Evolutionary conservation across 2,329 filamentous ascomycete genomes (phyloP).

Genomic region (Westerdykella sp.): DNA sequence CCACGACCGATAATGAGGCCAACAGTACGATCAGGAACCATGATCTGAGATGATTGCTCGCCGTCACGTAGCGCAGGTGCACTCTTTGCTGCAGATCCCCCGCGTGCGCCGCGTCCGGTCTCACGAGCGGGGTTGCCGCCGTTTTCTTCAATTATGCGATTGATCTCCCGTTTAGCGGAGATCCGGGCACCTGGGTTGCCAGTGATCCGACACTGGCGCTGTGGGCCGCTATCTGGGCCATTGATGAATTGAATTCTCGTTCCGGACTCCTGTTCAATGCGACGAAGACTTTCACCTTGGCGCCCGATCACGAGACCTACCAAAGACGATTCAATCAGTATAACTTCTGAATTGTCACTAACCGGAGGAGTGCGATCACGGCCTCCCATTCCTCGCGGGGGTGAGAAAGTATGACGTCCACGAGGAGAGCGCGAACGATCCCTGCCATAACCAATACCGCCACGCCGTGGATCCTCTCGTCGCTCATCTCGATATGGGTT

Average conservation of each 20-base stretch:
- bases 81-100: constrained; percentile 23
- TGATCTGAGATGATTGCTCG: constrained; percentile 84
- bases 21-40: constrained; percentile 90
- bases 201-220: constrained; percentile 79
- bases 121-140: constrained; percentile 48
- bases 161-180: constrained; percentile 76
- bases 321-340: constrained; percentile 78
- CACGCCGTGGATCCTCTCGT: constrained; percentile 58
- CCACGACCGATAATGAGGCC: constrained; percentile 90
- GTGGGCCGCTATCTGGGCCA: constrained; percentile 64
- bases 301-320: constrained; percentile 88
- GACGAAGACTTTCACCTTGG: constrained; percentile 79
- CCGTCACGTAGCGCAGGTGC: constrained; percentile 60
- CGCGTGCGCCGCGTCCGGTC: constrained; percentile 31
- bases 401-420: constrained; percentile 55
- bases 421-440: constrained; percentile 69
- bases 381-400: constrained; percentile 46
- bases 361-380: constrained; percentile 56
- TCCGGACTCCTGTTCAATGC: constrained; percentile 74
- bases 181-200: constrained; percentile 65
- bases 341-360: constrained; percentile 71
- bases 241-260: constrained; percentile 86
- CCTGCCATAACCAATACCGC: constrained; percentile 55
- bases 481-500: constrained; percentile 84
- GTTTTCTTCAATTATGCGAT: constrained; percentile 82